A percentile compares a stretch with the other conserved stretches of the same genome.
Conservation (phyloP, 2,329 filamentous ascomycete species). For the Penicillium sp. region DNA sequence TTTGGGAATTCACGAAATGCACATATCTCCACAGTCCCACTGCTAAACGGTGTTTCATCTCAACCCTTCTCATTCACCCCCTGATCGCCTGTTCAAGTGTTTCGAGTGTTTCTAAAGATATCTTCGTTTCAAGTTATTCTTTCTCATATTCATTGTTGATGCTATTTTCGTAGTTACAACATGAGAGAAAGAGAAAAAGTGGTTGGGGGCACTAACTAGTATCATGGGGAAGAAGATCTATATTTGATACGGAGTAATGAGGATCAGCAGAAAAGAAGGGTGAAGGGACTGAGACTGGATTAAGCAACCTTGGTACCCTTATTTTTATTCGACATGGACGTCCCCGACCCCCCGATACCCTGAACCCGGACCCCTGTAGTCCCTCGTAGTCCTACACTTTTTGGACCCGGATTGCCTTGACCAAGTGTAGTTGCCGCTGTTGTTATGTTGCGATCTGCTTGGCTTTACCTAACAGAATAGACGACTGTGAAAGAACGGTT, state of each 20-base stretch:
- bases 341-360: neutral
- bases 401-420: neutral
- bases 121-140: conserved; percentile 10
- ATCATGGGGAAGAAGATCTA: neutral
- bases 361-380: neutral
- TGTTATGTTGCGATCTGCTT: neutral
- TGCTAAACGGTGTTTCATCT: conserved; percentile 9
- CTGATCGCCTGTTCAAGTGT: conserved; percentile 1
- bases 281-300: neutral
- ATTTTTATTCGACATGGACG: neutral
- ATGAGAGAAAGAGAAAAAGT: neutral
- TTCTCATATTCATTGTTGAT: conserved; percentile 7
- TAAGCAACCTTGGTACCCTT: neutral
- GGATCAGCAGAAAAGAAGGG: neutral
- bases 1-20: neutral
- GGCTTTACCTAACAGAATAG: too few relatives aligned
- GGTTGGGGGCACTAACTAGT: neutral
- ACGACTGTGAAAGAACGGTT: neutral
- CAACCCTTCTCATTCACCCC: conserved; percentile 1
- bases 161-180: conserved; percentile 1
- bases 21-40: conserved; percentile 4
- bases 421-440: neutral
- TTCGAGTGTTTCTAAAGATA: conserved; percentile 17
- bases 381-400: neutral
- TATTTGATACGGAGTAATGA: neutral